Evolutionary conservation across 2,329 filamentous ascomycete genomes (phyloP).

Genomic region (Nemania abortiva): DNA sequence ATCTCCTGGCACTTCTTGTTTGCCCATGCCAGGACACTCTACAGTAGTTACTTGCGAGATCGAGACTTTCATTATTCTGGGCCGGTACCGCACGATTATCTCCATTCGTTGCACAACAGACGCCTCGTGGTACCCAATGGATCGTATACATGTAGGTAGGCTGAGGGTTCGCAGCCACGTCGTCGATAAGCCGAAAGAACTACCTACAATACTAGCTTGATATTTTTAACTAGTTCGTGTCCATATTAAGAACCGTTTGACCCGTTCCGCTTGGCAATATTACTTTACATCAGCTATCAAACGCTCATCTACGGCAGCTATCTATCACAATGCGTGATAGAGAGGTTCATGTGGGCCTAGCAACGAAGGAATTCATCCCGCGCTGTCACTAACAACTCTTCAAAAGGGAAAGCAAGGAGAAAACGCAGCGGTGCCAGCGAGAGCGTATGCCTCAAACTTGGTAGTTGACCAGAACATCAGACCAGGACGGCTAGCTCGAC

Average conservation of each 20-base stretch:
- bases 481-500: background rate
- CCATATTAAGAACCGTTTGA: slow-evolving; percentile 11
- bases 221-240: background rate
- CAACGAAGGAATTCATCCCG: background rate
- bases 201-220: background rate
- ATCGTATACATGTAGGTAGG: background rate
- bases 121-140: background rate
- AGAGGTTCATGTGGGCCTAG: background rate
- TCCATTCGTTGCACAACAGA: background rate
- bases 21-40: background rate
- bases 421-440: background rate
- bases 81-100: background rate
- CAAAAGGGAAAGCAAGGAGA: background rate
- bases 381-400: background rate
- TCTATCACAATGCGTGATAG: background rate
- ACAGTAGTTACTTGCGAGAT: too few species aligned
- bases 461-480: background rate
- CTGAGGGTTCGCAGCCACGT: background rate
- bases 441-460: background rate
- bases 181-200: slow-evolving; percentile 2
- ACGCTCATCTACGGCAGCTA: background rate
- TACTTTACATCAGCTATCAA: background rate
- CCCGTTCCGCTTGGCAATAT: slow-evolving; percentile 19
- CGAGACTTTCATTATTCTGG: slow-evolving; percentile 1
- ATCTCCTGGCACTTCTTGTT: slow-evolving; percentile 18